Evolutionary conservation across 2,329 filamentous ascomycete genomes (phyloP), one percentile per base, ranked within the genome.

Genomic region (Nothomitra cinnamomea): DNA sequence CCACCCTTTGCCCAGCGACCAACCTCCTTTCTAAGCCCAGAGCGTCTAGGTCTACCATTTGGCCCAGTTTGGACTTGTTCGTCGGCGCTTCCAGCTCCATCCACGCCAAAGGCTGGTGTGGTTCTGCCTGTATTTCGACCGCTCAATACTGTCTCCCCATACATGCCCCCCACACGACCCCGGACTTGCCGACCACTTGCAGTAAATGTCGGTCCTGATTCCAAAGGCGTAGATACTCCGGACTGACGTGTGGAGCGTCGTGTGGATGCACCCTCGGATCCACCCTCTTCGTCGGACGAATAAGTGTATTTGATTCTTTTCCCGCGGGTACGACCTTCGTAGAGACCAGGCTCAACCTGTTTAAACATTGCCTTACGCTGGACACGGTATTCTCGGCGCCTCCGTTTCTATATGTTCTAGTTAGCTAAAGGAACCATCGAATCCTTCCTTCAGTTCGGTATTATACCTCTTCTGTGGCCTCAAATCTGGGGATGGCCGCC

Each of bases 251-350:
- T 70, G 3, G 78, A 81, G 48, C 74, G 71, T 45, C 77, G 80
- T 17, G 80, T 76, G 12, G 86, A 87, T 5, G 82, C 78, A 17
- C 70, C 69, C 56, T 72, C 89, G 65, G 65, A 77, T 52, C 70
- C 73, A 48, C 82, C 79, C 36, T 83, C 83, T 59, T 94, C 87
- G 22, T 94, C 87, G 52, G 95, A 89, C 0, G 88, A 94, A 64
- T 86, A 98, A 0, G 87, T 98, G 64, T 98, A 98, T 67, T 89
- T 94, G 70, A 94, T 85, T 57, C 90, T 85, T 72, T 98, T 96
- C 54, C 92, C 92, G 56, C 92, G 81, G 3, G 94, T 98, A 53
- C 92, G 86, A 51, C 92, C 92, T 70, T 98, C 92, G 66, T 98
- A 98, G 55, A 94, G 73, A 3, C 88, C 88, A 8, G 85, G 83